Evolutionary conservation across 352 stramenopile genomes (phyloP), one percentile per base, ranked within the genome.

Genomic region (Globisporangium camurandrum): DNA sequence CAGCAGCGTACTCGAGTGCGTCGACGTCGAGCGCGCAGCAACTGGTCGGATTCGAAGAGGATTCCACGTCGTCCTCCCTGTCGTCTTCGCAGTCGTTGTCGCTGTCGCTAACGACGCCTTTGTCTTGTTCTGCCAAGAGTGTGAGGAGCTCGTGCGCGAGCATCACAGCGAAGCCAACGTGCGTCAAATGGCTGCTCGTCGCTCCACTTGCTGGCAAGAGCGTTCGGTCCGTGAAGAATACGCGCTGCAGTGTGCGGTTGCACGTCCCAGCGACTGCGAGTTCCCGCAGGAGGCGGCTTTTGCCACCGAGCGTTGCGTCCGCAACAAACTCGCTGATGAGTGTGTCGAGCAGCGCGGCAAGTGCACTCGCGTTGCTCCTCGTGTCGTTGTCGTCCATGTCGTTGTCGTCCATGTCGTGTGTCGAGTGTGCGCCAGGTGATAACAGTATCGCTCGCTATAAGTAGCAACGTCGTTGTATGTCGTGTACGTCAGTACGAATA

Each of bases 141-240:
- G 54, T 48, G 8, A 69, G n/a, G 43, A 83, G 52, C 20, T 83
- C 66, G 6, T 59, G 42, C 8, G 66, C 37, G 4, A 80, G 46
- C 23, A 69, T 64, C 1, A 40, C 44, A 12, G 49, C 40, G 14
- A 86, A 51, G 31, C 70, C 69, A n/a, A n/a, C n/a, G n/a, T n/a
- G n/a, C 16, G 46, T 56, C 9, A 24, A 6, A 37, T 24, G 68
- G 19, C 16, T 60, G 61, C 22, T 26, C 24, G 12, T 17, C 14
- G 42, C n/a, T n/a, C n/a, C n/a, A n/a, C n/a, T n/a, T 23, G 8
- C 2, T 9, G 20, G 24, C 16, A 50, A 7, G 44, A 50, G 19
- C 34, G 61, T 75, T 12, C 66, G 64, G 51, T 85, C 61, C 46
- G 67, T 57, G 22, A 88, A 84, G 57, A 81, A 77, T 33, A 83